Conservation (phyloP, 2,329 filamentous ascomycete species). For the Ciborinia camelliae region DNA sequence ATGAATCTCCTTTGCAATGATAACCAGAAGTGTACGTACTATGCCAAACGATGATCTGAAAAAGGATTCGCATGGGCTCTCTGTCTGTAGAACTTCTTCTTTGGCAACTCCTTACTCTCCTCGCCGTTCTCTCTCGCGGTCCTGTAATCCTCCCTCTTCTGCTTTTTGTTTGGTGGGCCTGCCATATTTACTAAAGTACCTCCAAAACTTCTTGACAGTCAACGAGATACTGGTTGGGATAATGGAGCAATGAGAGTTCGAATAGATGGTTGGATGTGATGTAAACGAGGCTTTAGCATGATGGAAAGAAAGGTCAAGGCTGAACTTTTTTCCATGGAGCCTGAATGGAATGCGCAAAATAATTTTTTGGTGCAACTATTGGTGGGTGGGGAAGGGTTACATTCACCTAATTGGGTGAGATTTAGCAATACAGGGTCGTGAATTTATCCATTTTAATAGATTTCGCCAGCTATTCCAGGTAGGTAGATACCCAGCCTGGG, state of each 20-base stretch:
- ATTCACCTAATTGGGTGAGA: no score
- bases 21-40: slow-evolving; percentile 55
- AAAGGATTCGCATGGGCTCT: slow-evolving; percentile 97
- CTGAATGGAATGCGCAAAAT: neutral
- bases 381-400: neutral
- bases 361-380: slow-evolving; percentile 8
- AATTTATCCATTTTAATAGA: neutral
- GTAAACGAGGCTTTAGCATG: slow-evolving; percentile 12
- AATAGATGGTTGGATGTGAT: neutral
- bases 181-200: slow-evolving; percentile 38
- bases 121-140: slow-evolving; percentile 51
- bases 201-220: slow-evolving; percentile 8
- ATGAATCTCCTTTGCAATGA: slow-evolving; percentile 14
- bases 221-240: neutral
- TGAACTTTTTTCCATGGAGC: slow-evolving; percentile 13
- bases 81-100: slow-evolving; percentile 96
- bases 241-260: neutral
- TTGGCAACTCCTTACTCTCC: slow-evolving; percentile 55
- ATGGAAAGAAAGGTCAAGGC: slow-evolving; percentile 19
- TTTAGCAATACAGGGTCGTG: neutral
- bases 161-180: slow-evolving; percentile 52
- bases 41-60: slow-evolving; percentile 84
- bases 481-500: no score
- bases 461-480: no score
- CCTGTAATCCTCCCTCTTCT: slow-evolving; percentile 65